Percentiles rank a stretch among this genome's conserved stretches.
Evolutionary conservation across 208 protist genomes (phyloP).

Genomic region (Leishmania tropica): DNA sequence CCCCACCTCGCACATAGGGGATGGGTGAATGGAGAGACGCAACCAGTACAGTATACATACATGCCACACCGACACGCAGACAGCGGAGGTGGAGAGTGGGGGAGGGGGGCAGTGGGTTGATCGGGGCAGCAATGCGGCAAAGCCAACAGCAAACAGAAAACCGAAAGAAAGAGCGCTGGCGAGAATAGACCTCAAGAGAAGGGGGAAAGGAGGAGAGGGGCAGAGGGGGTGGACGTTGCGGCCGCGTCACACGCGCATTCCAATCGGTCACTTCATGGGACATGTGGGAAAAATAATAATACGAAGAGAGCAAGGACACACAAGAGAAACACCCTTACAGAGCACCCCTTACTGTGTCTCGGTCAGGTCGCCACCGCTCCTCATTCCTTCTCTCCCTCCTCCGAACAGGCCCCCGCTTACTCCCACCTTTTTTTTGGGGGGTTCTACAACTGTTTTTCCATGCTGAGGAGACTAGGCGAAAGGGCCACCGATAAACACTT

Average conservation of each 20-base stretch:
- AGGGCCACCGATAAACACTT: constrained; percentile 19
- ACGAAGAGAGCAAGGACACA: background rate
- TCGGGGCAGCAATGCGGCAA: background rate
- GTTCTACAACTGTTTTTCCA: background rate
- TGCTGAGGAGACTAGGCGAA: constrained; percentile 4
- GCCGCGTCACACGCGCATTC: background rate
- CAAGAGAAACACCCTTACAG: background rate
- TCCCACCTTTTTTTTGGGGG: background rate
- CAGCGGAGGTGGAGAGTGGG: background rate
- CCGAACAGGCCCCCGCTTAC: background rate
- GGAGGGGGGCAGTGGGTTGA: background rate
- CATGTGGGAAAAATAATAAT: background rate
- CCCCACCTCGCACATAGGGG: background rate
- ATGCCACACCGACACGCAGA: background rate
- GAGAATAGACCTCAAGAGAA: background rate
- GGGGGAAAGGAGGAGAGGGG: background rate
- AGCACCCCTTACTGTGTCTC: background rate
- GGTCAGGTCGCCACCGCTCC: background rate
- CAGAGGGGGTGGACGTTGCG: background rate
- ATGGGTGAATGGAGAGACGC: background rate
- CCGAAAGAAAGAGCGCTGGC: background rate
- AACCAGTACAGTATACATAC: constrained; percentile 1
- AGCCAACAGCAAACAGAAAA: background rate
- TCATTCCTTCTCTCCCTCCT: background rate
- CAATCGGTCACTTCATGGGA: background rate